These are phyloP conservation scores for Gastrolobium villosum DNA, from an alignment of 306 rosid species.

Conservation along the genomic window DNA sequence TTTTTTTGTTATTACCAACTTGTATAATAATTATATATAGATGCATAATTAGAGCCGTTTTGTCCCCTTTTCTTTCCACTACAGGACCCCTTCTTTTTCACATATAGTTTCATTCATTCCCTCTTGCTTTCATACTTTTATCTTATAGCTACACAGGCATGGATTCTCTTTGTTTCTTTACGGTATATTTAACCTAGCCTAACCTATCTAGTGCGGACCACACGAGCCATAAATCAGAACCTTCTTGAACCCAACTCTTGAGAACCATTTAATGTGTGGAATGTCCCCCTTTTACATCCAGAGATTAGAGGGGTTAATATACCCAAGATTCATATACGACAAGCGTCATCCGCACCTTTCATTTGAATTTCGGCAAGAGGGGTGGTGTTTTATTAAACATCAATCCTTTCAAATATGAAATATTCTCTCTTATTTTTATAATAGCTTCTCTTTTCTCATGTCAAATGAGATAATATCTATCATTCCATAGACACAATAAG, in stretches of 20 bases:
- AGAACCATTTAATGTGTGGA: constrained; percentile 26
- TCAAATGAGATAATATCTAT: too few species aligned
- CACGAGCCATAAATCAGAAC: constrained; percentile 4
- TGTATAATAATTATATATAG: constrained; percentile 19
- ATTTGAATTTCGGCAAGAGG: not conserved
- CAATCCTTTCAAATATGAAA: not conserved
- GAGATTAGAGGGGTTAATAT: not conserved
- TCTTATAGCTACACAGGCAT: constrained; percentile 6
- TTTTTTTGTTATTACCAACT: constrained; percentile 31
- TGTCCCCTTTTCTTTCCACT: constrained; percentile 5
- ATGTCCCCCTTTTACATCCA: constrained; percentile 11
- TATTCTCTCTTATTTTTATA: not conserved
- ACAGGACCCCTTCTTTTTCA: not conserved
- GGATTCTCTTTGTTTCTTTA: constrained; percentile 29
- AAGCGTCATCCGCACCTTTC: not conserved
- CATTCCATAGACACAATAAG: too few species aligned
- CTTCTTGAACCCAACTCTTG: not conserved
- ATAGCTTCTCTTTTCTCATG: too few species aligned
- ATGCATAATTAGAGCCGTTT: constrained; percentile 29
- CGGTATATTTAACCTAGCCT: not conserved
- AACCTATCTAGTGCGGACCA: not conserved
- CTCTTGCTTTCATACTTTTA: constrained; percentile 33
- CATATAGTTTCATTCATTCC: constrained; percentile 50
- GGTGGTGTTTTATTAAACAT: not conserved
- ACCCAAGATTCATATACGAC: constrained; percentile 25